Evolutionary conservation across 169 alveolate genomes (phyloP).

Genomic region (Plasmodium cynomolgi): DNA sequence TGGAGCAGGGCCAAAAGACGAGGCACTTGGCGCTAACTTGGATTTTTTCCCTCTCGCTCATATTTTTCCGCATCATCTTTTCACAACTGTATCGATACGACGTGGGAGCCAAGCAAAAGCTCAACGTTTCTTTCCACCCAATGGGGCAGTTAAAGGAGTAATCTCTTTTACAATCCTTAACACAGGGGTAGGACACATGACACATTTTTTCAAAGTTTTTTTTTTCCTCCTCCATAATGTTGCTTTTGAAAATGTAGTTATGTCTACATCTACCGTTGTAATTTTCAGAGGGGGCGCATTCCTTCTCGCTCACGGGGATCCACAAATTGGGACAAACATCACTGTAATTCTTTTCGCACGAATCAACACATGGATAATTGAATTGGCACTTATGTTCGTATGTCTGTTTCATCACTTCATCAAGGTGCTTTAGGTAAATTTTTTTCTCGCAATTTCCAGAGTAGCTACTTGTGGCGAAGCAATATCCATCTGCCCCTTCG

Average conservation of each 20-base stretch:
- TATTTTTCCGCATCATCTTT: slow-evolving; percentile 43
- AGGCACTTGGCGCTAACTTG: slow-evolving; percentile 65
- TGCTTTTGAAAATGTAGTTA: slow-evolving; percentile 58
- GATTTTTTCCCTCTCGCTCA: slow-evolving; percentile 52
- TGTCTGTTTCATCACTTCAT: slow-evolving; percentile 51
- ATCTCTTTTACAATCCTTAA: slow-evolving; percentile 59
- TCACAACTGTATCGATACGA: slow-evolving; percentile 53
- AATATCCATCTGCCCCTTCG: slow-evolving; percentile 61
- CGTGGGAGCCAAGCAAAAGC: slow-evolving; percentile 58
- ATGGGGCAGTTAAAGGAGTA: slow-evolving; percentile 73
- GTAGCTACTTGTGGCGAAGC: slow-evolving; percentile 56
- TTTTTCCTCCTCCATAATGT: slow-evolving; percentile 52
- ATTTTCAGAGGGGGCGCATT: slow-evolving; percentile 68
- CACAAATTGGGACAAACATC: slow-evolving; percentile 67
- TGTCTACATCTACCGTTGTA: slow-evolving; percentile 73
- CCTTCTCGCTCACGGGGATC: slow-evolving; percentile 39
- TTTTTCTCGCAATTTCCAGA: slow-evolving; percentile 51
- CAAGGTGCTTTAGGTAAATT: slow-evolving; percentile 48
- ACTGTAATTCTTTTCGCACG: slow-evolving; percentile 70
- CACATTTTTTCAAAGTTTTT: slow-evolving; percentile 65
- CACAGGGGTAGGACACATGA: slow-evolving; percentile 67
- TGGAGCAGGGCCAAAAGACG: slow-evolving; percentile 74
- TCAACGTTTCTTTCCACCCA: slow-evolving; percentile 73
- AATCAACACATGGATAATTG: slow-evolving; percentile 62
- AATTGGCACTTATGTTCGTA: slow-evolving; percentile 75